Evolutionary conservation across 1,284 basidiomycete species (phyloP).

Genomic region (Rhodotorula sp.): DNA sequence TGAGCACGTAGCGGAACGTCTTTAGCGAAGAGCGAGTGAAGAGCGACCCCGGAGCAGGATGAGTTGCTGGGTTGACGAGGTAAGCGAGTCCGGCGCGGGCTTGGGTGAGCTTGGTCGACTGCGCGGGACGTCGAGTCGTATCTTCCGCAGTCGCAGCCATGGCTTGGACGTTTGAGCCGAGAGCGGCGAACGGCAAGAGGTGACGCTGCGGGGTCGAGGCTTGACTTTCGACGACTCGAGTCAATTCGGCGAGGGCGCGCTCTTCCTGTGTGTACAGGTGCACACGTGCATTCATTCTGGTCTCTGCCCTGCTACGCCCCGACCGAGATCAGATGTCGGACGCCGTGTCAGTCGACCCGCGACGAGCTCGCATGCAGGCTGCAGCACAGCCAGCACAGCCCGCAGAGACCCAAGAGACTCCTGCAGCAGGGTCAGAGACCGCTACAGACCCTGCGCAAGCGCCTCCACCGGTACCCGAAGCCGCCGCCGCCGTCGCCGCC

Average conservation of each 20-base stretch:
- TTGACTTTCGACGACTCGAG: neutral
- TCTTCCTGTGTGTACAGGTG: no score
- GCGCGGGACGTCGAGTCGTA: no score
- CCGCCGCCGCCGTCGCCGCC: neutral
- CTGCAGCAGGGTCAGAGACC: neutral
- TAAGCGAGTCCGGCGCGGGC: constrained; percentile 46
- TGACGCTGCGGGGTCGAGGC: neutral
- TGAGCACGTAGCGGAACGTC: constrained; percentile 49
- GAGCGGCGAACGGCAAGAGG: no score
- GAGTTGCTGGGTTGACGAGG: constrained; percentile 47
- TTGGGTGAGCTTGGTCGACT: neutral
- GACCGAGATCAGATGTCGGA: constrained; percentile 1
- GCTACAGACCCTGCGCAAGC: neutral
- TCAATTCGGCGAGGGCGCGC: no score
- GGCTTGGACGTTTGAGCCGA: neutral
- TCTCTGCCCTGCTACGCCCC: no score
- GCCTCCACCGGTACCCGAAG: neutral
- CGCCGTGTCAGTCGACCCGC: constrained; percentile 11
- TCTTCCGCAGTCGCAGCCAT: neutral
- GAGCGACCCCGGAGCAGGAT: constrained; percentile 46
- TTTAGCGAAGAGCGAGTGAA: constrained; percentile 48
- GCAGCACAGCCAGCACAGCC: neutral
- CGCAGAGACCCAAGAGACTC: neutral
- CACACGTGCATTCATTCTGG: no score
- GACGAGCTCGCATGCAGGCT: constrained; percentile 9